These are phyloP conservation scores for Senecio squalidus DNA, from an alignment of 140 eudicot genomes.

Conservation along the genomic window DNA sequence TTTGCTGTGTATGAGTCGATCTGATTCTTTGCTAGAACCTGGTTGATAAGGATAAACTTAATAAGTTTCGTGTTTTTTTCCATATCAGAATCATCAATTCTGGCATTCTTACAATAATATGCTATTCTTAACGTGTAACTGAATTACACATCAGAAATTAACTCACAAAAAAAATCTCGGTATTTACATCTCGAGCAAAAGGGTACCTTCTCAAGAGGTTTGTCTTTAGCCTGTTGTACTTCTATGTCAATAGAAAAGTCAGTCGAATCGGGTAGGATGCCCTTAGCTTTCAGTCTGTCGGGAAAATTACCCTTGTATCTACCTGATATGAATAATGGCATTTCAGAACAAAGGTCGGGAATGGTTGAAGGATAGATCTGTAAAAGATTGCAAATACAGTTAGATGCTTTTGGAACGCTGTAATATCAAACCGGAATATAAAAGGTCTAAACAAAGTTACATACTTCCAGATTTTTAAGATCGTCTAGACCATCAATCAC, in stretches of 20 bases:
- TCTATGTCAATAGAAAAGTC: conserved; percentile 43
- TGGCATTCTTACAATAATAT: neutral
- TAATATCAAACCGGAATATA: neutral
- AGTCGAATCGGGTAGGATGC: conserved; percentile 48
- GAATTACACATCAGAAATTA: too few species aligned
- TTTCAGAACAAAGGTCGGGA: conserved; percentile 66
- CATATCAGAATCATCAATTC: neutral
- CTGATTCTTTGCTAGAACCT: conserved; percentile 64
- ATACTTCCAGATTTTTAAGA: conserved; percentile 64
- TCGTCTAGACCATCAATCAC: conserved; percentile 46
- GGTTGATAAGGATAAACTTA: neutral
- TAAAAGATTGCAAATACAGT: conserved; percentile 8
- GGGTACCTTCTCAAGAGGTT: conserved; percentile 51
- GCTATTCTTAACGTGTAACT: too few species aligned
- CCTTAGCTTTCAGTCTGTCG: conserved; percentile 46
- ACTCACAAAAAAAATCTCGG: neutral
- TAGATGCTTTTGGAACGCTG: neutral
- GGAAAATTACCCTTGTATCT: conserved; percentile 73
- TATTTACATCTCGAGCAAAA: neutral
- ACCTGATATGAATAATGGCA: conserved; percentile 67
- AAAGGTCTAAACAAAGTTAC: conserved; percentile 2
- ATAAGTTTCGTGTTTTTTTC: neutral
- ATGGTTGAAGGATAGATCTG: conserved; percentile 56
- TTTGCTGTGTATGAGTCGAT: conserved; percentile 70
- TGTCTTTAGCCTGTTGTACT: conserved; percentile 56